These are phyloP conservation scores for Malassezia dermatis DNA, from an alignment of 1,284 basidiomycete genomes.

Conservation along the genomic window DNA sequence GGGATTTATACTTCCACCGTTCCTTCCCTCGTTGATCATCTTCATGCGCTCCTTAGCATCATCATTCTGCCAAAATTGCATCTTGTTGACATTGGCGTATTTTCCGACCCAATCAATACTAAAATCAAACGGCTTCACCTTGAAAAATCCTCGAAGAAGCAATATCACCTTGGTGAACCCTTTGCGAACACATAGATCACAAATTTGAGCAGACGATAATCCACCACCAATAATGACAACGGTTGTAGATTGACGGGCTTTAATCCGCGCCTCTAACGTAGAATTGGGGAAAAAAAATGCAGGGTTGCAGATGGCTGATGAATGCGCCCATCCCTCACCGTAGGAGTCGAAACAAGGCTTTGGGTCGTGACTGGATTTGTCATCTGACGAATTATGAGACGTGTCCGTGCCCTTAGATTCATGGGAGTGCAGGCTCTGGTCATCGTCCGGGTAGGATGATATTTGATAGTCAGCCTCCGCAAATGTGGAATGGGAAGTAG, in stretches of 20 bases:
- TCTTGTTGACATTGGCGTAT: slow-evolving; percentile 38
- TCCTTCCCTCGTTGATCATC: slow-evolving; percentile 34
- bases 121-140: slow-evolving; percentile 46
- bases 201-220: slow-evolving; percentile 48
- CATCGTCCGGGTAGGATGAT: background rate
- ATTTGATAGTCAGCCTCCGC: background rate
- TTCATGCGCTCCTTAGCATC: slow-evolving; percentile 24
- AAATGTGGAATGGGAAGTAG: background rate
- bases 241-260: slow-evolving; percentile 6
- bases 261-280: background rate
- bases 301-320: slow-evolving; percentile 30
- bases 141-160: slow-evolving; percentile 41
- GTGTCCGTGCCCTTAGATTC: background rate
- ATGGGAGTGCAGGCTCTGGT: background rate
- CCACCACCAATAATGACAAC: slow-evolving; percentile 48
- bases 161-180: slow-evolving; percentile 43
- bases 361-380: background rate
- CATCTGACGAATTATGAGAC: background rate
- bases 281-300: slow-evolving; percentile 14
- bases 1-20: slow-evolving; percentile 46
- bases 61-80: slow-evolving; percentile 45
- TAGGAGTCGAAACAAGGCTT: background rate
- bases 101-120: slow-evolving; percentile 40
- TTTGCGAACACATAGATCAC: slow-evolving; percentile 33
- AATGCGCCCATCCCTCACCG: slow-evolving; percentile 44